A percentile compares a stretch with the other conserved stretches of the same genome.
phyloP scores from a whole-genome alignment of 1,284 basidiomycete genomes.

The Laetiporus sulphureus region DNA sequence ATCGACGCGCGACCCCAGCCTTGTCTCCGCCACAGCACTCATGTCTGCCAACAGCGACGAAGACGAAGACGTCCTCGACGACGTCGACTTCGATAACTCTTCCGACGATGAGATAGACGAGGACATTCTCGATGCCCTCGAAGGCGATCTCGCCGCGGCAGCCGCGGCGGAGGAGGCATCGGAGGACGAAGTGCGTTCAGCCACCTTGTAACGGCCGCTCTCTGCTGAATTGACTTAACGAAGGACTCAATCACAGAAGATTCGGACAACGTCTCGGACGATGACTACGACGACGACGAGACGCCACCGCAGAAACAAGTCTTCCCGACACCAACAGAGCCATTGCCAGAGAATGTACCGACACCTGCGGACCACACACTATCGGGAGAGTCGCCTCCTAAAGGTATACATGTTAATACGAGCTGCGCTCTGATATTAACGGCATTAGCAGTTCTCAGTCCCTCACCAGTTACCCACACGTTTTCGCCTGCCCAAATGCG shows the following conservation, averaged over 20 bases:
- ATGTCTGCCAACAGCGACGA: slow-evolving; percentile 63
- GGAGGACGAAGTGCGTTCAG: slow-evolving; percentile 23
- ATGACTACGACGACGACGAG: slow-evolving; percentile 40
- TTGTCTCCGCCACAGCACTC: too few relatives aligned
- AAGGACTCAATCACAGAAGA: slow-evolving; percentile 29
- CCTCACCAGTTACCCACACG: slow-evolving; percentile 29
- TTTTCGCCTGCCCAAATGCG: slow-evolving; percentile 58
- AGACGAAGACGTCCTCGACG: slow-evolving; percentile 53
- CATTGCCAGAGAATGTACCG: background rate
- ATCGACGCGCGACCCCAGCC: too few relatives aligned
- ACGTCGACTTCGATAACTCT: slow-evolving; percentile 40
- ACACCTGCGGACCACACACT: background rate
- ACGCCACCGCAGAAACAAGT: slow-evolving; percentile 11
- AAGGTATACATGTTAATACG: too few relatives aligned
- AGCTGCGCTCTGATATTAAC: too few relatives aligned
- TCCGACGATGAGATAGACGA: slow-evolving; percentile 45
- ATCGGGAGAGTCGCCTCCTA: slow-evolving; percentile 1
- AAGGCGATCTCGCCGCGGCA: slow-evolving; percentile 45
- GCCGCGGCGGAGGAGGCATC: slow-evolving; percentile 41
- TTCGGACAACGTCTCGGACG: slow-evolving; percentile 52
- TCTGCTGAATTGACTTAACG: background rate
- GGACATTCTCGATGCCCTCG: slow-evolving; percentile 43
- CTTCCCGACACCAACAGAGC: background rate
- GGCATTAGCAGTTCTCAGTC: background rate
- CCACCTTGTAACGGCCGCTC: too few relatives aligned